A percentile compares a stretch with the other conserved stretches of the same genome.
Evolutionary conservation across 208 protist genomes (phyloP).

Genomic region (Trypanosoma melophagium): DNA sequence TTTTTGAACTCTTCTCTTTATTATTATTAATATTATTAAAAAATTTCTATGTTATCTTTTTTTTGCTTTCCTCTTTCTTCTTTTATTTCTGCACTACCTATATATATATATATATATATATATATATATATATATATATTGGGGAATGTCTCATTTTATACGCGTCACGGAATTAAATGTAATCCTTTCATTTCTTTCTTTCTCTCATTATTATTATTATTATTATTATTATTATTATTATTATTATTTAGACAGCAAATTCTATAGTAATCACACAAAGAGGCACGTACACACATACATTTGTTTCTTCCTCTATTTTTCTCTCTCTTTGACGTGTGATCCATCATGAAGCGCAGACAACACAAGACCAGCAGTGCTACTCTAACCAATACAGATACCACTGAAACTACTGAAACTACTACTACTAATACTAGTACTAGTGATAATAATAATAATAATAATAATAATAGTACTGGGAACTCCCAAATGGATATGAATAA

Average conservation of each 20-base stretch:
- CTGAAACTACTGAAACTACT: not conserved
- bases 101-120: not conserved
- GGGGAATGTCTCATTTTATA: no score
- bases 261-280: no score
- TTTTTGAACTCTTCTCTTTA: not conserved
- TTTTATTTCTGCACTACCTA: not conserved
- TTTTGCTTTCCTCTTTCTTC: not conserved
- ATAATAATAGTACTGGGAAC: no score
- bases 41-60: not conserved
- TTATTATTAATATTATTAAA: not conserved
- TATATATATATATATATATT: no score
- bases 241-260: no score
- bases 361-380: not conserved
- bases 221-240: no score
- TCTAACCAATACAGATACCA: not conserved
- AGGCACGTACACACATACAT: no score
- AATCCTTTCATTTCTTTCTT: not conserved
- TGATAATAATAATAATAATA: no score
- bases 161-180: no score
- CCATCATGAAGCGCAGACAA: not conserved
- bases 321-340: no score
- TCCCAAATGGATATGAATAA: no score
- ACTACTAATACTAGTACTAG: not conserved
- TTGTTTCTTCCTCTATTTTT: no score
- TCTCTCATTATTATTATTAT: not conserved